Percentiles rank a stretch among this genome's conserved stretches.
phyloP scores from a whole-genome alignment of 192 early-diverging fungal species.

The Backusella tuberculispora region DNA sequence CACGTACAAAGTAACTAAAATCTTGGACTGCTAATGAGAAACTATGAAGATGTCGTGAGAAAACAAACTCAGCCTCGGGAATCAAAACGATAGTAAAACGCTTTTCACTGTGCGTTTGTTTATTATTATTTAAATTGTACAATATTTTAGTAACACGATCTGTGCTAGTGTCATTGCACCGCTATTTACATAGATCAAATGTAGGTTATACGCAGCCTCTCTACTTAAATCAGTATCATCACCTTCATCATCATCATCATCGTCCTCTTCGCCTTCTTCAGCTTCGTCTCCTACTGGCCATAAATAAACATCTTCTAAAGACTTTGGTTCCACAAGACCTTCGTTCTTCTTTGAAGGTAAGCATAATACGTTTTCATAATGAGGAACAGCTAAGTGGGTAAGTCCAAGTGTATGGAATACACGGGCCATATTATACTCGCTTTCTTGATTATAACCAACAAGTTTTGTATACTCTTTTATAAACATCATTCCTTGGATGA shows the following conservation, averaged over 20 bases:
- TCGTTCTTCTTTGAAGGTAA: slow-evolving; percentile 47
- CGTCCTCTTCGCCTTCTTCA: slow-evolving; percentile 49
- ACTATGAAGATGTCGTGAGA: neutral
- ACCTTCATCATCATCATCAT: slow-evolving; percentile 57
- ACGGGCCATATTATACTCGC: slow-evolving; percentile 86
- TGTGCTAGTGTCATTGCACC: slow-evolving; percentile 76
- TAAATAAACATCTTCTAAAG: slow-evolving; percentile 29
- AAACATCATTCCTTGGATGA: slow-evolving; percentile 71
- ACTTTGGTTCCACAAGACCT: neutral
- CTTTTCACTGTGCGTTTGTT: neutral
- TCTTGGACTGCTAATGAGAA: neutral
- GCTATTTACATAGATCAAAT: slow-evolving; percentile 74
- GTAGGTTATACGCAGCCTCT: slow-evolving; percentile 94
- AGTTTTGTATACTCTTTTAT: slow-evolving; percentile 64
- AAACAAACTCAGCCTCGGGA: neutral
- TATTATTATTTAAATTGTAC: slow-evolving; percentile 58
- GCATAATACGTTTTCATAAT: slow-evolving; percentile 78
- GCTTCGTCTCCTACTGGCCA: slow-evolving; percentile 27
- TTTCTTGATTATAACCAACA: slow-evolving; percentile 55
- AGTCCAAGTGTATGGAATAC: slow-evolving; percentile 90
- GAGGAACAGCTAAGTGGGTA: slow-evolving; percentile 79
- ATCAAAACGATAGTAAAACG: no score
- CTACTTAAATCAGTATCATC: slow-evolving; percentile 60
- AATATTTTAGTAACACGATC: slow-evolving; percentile 73
- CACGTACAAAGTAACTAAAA: neutral